Percentiles rank a stretch among this genome's conserved stretches.
These are phyloP conservation scores for Chlorella sp. DNA, from an alignment of 139 green algal species.

Conservation along the genomic window DNA sequence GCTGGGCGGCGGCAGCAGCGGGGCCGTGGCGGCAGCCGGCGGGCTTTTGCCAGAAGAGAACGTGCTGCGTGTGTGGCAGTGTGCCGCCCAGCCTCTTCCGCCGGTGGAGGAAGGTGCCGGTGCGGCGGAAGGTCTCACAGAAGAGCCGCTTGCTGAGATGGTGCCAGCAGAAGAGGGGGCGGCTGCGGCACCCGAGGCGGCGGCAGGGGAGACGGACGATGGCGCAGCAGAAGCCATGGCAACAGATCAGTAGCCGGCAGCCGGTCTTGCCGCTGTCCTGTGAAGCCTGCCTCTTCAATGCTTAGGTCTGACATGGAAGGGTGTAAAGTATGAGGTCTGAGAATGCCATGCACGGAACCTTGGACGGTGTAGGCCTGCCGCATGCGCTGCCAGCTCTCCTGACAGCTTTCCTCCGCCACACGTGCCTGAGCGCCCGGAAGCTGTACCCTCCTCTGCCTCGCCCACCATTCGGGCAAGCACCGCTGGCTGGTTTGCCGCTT, in stretches of 20 bases:
- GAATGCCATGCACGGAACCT: too few relatives aligned
- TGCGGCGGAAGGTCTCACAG: neutral
- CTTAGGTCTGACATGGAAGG: too few relatives aligned
- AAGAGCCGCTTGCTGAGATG: neutral
- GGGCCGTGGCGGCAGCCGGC: neutral
- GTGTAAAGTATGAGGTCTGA: too few relatives aligned
- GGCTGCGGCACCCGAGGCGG: neutral
- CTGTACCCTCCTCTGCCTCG: too few relatives aligned
- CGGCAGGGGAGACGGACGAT: neutral
- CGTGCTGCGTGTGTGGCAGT: conserved; percentile 49
- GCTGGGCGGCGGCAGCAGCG: neutral
- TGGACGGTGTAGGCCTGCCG: too few relatives aligned
- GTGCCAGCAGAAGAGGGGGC: neutral
- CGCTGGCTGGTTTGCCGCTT: too few relatives aligned
- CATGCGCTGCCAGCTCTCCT: too few relatives aligned
- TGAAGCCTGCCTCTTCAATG: too few relatives aligned
- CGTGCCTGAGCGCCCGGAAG: too few relatives aligned
- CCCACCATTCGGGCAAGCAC: too few relatives aligned
- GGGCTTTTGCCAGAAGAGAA: conserved; percentile 19
- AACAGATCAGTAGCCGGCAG: neutral
- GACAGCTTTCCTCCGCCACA: too few relatives aligned
- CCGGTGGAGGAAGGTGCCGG: neutral
- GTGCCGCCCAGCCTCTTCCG: neutral
- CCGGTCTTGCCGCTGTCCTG: too few relatives aligned
- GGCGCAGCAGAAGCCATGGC: neutral